Evolutionary conservation across 2,329 filamentous ascomycete species (phyloP), one percentile per base, ranked within the genome.

Genomic region (Stenocarpella maydis): DNA sequence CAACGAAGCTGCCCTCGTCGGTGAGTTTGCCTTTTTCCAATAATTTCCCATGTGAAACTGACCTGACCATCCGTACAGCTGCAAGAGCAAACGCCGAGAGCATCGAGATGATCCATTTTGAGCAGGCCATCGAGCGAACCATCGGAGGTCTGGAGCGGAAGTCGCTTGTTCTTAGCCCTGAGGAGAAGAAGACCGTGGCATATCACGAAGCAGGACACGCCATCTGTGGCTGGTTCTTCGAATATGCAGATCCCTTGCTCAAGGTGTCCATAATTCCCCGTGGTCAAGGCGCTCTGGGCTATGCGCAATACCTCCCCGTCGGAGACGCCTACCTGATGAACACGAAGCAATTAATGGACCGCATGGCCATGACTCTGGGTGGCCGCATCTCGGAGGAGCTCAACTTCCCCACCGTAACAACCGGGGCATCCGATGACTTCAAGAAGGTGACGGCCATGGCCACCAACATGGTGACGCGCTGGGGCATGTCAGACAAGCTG

Each of bases 221-320:
- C 73, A 97, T 99, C 79, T 99, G 96, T 80, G 96, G 96, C 69
- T 99, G 96, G 96, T 99, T 92, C 85, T 93, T 99, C 83, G 90
- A 93, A 81, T 94, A 92, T 79, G 96, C 96, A n/a, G 96, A 99
- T 77, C 96, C 96, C 21, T 89, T 99, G 4, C 91, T 99, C 70
- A 99, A 99, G 84, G 96, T 99, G 53, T 98, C 95, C 69, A 99
- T 99, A 81, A 98, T 99, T 76, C 96, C 96, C 21, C 94, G 96
- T 77, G 96, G 95, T 68, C 92, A 96, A 80, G 96, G 94, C 43
- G 94, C 95, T 31, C 86, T 99, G 19, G 96, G 96, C 10, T 99
- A 99, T 78, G 96, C 96, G 1, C 96, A 99, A 81, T 98, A 98
- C 79, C 87, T 99, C n/a, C 96, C 96, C 0, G 87, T 91, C 26